phyloP scores from a whole-genome alignment of 2,329 filamentous ascomycete species.

The Paecilomyces formosus region DNA sequence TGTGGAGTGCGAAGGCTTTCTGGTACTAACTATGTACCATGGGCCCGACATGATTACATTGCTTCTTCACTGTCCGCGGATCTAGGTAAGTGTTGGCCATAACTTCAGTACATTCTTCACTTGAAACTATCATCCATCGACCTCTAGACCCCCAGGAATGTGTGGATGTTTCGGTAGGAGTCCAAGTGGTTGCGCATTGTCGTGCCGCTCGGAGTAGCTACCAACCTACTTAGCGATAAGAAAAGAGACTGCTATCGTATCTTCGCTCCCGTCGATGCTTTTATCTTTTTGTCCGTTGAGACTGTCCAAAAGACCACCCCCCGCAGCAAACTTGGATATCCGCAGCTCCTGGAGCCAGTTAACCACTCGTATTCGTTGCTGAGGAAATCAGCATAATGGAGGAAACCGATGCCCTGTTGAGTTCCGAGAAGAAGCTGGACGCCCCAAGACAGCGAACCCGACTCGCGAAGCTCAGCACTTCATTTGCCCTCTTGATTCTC shows the following conservation, averaged over 20 bases:
- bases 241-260: no score
- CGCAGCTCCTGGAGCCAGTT: background rate
- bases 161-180: background rate
- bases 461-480: conserved; percentile 1
- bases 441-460: background rate
- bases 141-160: background rate
- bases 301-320: background rate
- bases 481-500: conserved; percentile 4
- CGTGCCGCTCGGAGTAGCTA: background rate
- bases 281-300: background rate
- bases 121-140: no score
- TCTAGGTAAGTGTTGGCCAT: no score
- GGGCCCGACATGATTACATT: no score
- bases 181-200: background rate
- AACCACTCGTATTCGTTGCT: background rate
- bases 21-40: background rate
- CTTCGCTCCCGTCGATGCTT: background rate
- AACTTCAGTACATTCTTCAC: no score
- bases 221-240: background rate
- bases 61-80: no score
- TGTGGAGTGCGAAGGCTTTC: background rate
- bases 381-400: background rate
- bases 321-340: background rate
- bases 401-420: background rate
- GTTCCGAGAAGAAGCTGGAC: background rate